phyloP scores from a whole-genome alignment of 2,329 filamentous ascomycete genomes.

The Penicillium capsulatum region DNA sequence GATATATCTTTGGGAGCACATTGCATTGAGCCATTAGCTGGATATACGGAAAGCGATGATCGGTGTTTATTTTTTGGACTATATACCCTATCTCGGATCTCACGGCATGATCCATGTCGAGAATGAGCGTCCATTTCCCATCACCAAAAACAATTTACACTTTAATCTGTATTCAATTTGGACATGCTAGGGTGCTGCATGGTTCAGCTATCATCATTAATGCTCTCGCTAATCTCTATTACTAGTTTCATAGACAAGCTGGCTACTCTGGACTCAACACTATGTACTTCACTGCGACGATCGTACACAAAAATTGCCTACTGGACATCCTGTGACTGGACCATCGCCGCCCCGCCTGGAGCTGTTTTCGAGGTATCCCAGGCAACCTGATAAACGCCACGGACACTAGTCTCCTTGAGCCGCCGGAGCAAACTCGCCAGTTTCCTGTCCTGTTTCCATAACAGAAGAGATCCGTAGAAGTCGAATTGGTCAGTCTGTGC shows the following conservation, averaged over 20 bases:
- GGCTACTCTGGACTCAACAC: too few species aligned
- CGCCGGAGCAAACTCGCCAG: constrained; percentile 17
- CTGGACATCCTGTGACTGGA: not conserved
- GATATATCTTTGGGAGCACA: constrained; percentile 1
- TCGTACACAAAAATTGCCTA: constrained; percentile 20
- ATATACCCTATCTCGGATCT: not conserved
- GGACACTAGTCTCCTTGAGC: constrained; percentile 16
- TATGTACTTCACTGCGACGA: too few species aligned
- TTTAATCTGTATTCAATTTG: too few species aligned
- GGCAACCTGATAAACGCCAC: constrained; percentile 17
- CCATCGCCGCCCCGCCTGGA: not conserved
- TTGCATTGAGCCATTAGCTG: constrained; percentile 11
- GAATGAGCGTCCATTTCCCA: too few species aligned
- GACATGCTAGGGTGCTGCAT: too few species aligned
- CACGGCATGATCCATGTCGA: too few species aligned
- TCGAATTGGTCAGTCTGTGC: constrained; percentile 8
- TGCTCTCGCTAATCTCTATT: too few species aligned
- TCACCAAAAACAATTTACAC: too few species aligned
- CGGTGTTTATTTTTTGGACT: constrained; percentile 8
- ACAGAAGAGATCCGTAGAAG: constrained; percentile 18
- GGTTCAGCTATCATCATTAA: too few species aligned
- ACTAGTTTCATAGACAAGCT: too few species aligned
- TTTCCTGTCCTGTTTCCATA: constrained; percentile 15
- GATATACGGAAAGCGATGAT: constrained; percentile 15
- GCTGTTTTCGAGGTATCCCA: constrained; percentile 19